Evolutionary conservation across 1,284 basidiomycete species (phyloP), one percentile per base, ranked within the genome.

Genomic region (Pseudozyma hubeiensis): DNA sequence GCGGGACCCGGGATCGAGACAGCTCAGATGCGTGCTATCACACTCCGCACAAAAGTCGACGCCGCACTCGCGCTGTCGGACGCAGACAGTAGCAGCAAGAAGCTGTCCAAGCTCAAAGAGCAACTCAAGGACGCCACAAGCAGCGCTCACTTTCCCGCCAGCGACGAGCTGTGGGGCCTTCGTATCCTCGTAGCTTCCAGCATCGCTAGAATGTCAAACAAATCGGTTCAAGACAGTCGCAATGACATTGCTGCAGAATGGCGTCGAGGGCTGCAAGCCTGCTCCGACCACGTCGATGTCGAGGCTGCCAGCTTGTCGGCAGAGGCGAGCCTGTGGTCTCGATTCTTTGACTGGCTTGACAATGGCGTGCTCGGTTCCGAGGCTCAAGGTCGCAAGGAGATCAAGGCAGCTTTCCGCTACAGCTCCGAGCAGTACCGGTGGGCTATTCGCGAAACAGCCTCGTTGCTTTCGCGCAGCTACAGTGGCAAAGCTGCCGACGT

Each of bases 151-250:
- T 69, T 66, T 33, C 41, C 55, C 5, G 39, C 54, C 14, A 74
- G 61, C 55, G 59, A 69, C 48, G 67, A 75, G 19, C 60, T 75
- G 1, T 75, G 72, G 72, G 31, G 60, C 24, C 57, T 75, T 9
- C 72, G 67, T n/a, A 67, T 75, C 43, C 48, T 65, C 8, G 50
- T 70, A 7, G 37, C 50, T 7, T 56, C 62, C 6, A 59, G 53
- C 5, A 33, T 69, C 13, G 61, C 66, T 30, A 54, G 34, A 19
- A 49, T 39, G n/a, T 69, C 66, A 4, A 40, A 40, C 14, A 63
- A 50, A 34, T 40, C 37, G 24, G 13, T 53, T 6, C 52, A 59
- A 14, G 44, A 52, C n/a, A 56, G 61, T 17, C 53, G 58, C 14
- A 58, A 64, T 9, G 13, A 53, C 11, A 53, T 71, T 13, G 57